A percentile compares a stretch with the other conserved stretches of the same genome.
Conservation (phyloP, 2,329 filamentous ascomycete genomes). For the Aureobasidium sp. region DNA sequence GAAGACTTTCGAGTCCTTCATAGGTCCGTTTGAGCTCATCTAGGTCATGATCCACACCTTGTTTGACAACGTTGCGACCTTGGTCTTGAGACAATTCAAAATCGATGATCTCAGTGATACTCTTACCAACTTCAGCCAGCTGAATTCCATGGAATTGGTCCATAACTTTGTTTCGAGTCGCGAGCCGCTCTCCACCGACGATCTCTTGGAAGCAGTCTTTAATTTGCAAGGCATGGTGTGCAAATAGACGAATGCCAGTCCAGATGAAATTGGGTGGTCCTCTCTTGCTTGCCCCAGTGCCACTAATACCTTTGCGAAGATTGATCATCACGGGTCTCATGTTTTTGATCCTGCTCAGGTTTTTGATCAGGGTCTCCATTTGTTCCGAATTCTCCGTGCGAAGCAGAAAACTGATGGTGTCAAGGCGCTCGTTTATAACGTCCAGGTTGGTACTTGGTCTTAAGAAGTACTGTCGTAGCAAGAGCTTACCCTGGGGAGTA, state of each 20-base stretch:
- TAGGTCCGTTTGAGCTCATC: slow-evolving; percentile 73
- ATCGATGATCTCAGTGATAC: slow-evolving; percentile 68
- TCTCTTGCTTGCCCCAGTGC: slow-evolving; percentile 40
- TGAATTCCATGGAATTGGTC: slow-evolving; percentile 50
- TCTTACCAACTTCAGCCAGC: slow-evolving; percentile 58
- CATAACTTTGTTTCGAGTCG: slow-evolving; percentile 50
- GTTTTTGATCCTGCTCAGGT: slow-evolving; percentile 65
- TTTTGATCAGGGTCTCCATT: slow-evolving; percentile 53
- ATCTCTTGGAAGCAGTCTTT: slow-evolving; percentile 55
- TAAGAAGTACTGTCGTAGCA: slow-evolving; percentile 72
- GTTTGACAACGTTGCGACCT: slow-evolving; percentile 62
- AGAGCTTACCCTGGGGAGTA: slow-evolving; percentile 69
- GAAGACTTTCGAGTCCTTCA: slow-evolving; percentile 64
- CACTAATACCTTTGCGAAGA: slow-evolving; percentile 69
- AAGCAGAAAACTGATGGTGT: slow-evolving; percentile 59
- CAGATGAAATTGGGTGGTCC: slow-evolving; percentile 53
- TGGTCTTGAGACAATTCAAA: slow-evolving; percentile 67
- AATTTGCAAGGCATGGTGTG: slow-evolving; percentile 61
- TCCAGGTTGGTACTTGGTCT: slow-evolving; percentile 63
- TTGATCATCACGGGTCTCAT: slow-evolving; percentile 60
- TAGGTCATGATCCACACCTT: slow-evolving; percentile 63
- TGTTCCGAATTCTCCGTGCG: slow-evolving; percentile 60
- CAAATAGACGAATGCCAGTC: slow-evolving; percentile 66
- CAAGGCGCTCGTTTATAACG: slow-evolving; percentile 63
- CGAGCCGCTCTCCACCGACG: slow-evolving; percentile 43